Evolutionary conservation across 148 eudicot species (phyloP).

Genomic region (Limonium bicolor): DNA sequence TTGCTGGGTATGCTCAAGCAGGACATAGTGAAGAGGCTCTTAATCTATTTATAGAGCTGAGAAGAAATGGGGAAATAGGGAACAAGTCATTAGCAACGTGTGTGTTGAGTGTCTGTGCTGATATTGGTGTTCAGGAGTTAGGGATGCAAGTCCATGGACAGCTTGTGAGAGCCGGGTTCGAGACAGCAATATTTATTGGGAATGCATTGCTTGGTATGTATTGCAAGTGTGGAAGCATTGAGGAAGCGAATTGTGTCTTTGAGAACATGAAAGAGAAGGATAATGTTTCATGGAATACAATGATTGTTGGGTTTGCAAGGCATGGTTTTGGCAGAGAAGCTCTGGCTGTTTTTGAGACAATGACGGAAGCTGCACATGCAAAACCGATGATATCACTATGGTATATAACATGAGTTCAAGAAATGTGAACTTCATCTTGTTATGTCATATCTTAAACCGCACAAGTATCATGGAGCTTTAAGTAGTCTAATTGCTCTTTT

Average conservation of each 20-base stretch:
- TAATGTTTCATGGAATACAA: conserved; percentile 26
- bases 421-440: too few species aligned
- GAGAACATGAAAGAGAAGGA: conserved; percentile 18
- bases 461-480: not conserved
- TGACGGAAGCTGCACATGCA: conserved; percentile 13
- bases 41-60: conserved; percentile 21
- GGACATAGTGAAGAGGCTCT: conserved; percentile 30
- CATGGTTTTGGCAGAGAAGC: conserved; percentile 33
- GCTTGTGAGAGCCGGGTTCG: conserved; percentile 21
- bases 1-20: conserved; percentile 31
- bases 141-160: conserved; percentile 32
- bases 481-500: not conserved
- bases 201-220: conserved; percentile 40
- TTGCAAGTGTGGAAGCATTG: conserved; percentile 33
- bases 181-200: conserved; percentile 20
- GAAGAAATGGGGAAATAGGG: conserved; percentile 13
- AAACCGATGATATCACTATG: conserved; percentile 33
- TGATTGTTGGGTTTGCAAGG: conserved; percentile 30
- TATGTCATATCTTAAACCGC: too few species aligned
- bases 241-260: conserved; percentile 27
- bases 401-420: conserved; percentile 14
- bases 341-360: conserved; percentile 18
- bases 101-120: conserved; percentile 35
- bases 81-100: conserved; percentile 28
- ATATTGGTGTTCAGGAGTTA: conserved; percentile 26